A percentile compares a stretch with the other conserved stretches of the same genome.
These are phyloP conservation scores for Exophiala xenobiotica DNA, from an alignment of 2,329 filamentous ascomycete species.

Conservation along the genomic window DNA sequence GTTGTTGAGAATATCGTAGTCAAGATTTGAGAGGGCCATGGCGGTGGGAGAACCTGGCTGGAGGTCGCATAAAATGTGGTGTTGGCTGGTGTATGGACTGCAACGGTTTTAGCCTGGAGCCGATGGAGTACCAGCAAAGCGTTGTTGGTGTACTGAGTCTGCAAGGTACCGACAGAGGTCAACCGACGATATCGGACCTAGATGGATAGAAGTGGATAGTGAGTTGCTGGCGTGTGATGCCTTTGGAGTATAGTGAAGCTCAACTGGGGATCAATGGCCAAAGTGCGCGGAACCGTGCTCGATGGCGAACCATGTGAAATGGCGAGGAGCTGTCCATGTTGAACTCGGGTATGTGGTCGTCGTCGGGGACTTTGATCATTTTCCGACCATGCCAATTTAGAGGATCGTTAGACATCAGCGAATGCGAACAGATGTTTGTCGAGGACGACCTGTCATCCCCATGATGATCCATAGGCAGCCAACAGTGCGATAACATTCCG, in stretches of 20 bases:
- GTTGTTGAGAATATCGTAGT: conserved; percentile 1
- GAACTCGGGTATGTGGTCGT: too few species aligned
- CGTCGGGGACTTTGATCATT: too few species aligned
- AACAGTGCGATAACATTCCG: too few species aligned
- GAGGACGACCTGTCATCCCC: too few species aligned
- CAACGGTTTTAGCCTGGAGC: conserved; percentile 1
- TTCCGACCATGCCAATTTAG: too few species aligned
- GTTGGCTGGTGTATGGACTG: conserved; percentile 3
- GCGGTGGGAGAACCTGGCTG: conserved; percentile 4
- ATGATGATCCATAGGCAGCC: too few species aligned
- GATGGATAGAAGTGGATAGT: neutral
- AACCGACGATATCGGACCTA: conserved; percentile 16
- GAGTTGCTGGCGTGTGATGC: neutral
- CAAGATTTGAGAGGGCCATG: neutral
- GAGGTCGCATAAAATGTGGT: conserved; percentile 1
- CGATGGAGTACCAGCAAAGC: neutral
- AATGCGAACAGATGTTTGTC: too few species aligned
- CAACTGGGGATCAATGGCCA: conserved; percentile 10
- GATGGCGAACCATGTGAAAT: conserved; percentile 19
- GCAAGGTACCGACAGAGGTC: conserved; percentile 19
- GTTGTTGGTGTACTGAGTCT: conserved; percentile 1
- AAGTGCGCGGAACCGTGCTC: conserved; percentile 19
- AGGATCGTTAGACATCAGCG: too few species aligned
- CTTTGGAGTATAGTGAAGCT: neutral
- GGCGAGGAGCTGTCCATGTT: neutral